Conservation (phyloP, 352 stramenopile genomes). For the Phytophthora pistaciae region DNA sequence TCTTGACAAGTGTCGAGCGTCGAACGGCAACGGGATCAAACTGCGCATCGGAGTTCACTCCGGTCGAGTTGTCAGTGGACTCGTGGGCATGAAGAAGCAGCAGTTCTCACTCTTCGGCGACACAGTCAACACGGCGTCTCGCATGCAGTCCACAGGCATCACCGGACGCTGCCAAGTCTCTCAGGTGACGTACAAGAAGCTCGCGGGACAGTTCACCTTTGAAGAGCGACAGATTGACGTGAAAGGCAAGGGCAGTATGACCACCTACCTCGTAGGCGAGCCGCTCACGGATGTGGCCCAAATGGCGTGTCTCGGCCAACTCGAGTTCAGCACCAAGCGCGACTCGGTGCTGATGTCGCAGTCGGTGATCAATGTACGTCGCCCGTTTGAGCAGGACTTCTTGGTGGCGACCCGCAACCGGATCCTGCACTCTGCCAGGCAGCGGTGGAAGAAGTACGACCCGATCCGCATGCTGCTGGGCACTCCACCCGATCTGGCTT, state of each 20-base stretch:
- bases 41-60: constrained; percentile 93
- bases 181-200: constrained; percentile 85
- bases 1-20: constrained; percentile 76
- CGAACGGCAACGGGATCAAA: constrained; percentile 87
- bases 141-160: constrained; percentile 92
- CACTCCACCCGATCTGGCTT: constrained; percentile 50
- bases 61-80: constrained; percentile 86
- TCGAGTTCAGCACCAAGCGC: constrained; percentile 69
- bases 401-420: constrained; percentile 57
- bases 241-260: constrained; percentile 90
- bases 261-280: constrained; percentile 82
- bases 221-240: constrained; percentile 84
- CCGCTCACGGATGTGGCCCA: constrained; percentile 71
- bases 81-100: constrained; percentile 94
- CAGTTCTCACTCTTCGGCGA: constrained; percentile 96
- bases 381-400: constrained; percentile 62
- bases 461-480: constrained; percentile 63
- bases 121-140: constrained; percentile 90
- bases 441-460: constrained; percentile 70
- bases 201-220: constrained; percentile 78
- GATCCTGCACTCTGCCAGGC: constrained; percentile 59
- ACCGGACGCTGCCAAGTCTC: constrained; percentile 85
- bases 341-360: constrained; percentile 72
- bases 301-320: constrained; percentile 64
- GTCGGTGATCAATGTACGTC: constrained; percentile 41